Evolutionary conservation across 139 green algal genomes (phyloP).

Genomic region (Microglena sp.): DNA sequence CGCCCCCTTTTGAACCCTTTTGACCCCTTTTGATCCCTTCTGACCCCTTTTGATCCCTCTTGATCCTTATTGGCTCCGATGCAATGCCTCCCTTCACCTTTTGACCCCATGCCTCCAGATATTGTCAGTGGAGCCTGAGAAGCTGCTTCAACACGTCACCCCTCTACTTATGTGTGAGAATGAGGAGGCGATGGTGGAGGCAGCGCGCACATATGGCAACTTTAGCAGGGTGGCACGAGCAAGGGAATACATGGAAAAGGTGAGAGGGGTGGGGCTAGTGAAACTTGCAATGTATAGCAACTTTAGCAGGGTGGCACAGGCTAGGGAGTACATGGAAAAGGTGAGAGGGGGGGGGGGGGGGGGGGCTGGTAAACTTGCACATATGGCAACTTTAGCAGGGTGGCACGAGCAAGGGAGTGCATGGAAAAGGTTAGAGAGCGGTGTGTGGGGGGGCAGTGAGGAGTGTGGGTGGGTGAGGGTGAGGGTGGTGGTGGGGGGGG

Average conservation of each 20-base stretch:
- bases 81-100: too few relatives aligned
- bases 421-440: too few relatives aligned
- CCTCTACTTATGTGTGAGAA: conserved; percentile 40
- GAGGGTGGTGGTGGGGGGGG: too few relatives aligned
- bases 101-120: conserved; percentile 17
- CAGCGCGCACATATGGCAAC: conserved; percentile 37
- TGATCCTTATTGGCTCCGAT: too few relatives aligned
- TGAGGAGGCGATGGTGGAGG: conserved; percentile 37
- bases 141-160: conserved; percentile 28
- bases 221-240: conserved; percentile 22
- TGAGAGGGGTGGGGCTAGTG: too few relatives aligned
- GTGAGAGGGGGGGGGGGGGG: too few relatives aligned
- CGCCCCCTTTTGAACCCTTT: too few relatives aligned
- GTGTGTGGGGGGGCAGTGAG: too few relatives aligned
- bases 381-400: conserved; percentile 39
- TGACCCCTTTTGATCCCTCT: too few relatives aligned
- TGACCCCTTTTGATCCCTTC: too few relatives aligned
- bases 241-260: conserved; percentile 28
- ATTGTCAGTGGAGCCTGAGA: conserved; percentile 4
- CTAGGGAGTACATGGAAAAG: conserved; percentile 28
- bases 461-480: too few relatives aligned
- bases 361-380: too few relatives aligned
- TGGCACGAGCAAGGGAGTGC: conserved; percentile 17
- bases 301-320: conserved; percentile 22
- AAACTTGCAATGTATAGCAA: conserved; percentile 40